Evolutionary conservation across 179 eudicot species (phyloP).

Genomic region (Camellia oleifera): DNA sequence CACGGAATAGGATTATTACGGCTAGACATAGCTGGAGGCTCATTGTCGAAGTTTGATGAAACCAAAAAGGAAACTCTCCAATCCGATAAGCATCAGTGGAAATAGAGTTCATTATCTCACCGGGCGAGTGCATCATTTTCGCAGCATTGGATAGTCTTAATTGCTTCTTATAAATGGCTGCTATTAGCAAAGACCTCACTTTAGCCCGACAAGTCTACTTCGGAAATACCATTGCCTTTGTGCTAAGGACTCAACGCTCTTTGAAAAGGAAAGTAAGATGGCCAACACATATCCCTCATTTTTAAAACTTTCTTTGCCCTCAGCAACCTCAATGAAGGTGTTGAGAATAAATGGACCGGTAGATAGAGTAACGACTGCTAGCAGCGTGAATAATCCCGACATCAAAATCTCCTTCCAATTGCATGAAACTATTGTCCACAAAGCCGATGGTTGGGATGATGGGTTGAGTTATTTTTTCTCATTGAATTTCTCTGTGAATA

Average conservation of each 20-base stretch:
- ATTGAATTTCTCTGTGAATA: conserved; percentile 25
- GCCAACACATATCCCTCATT: conserved; percentile 36
- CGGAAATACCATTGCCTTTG: conserved; percentile 51
- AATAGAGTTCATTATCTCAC: conserved; percentile 43
- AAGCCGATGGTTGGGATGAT: conserved; percentile 22
- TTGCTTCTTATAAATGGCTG: conserved; percentile 47
- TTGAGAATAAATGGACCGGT: conserved; percentile 20
- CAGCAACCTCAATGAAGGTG: conserved; percentile 41
- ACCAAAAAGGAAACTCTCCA: conserved; percentile 50
- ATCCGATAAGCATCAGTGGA: conserved; percentile 40
- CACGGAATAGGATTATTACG: conserved; percentile 27
- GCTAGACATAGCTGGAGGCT: conserved; percentile 37
- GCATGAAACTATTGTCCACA: conserved; percentile 31
- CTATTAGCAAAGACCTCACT: conserved; percentile 38
- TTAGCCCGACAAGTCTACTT: conserved; percentile 41
- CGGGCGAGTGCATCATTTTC: conserved; percentile 37
- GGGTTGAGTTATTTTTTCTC: conserved; percentile 20
- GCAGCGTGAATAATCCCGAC: conserved; percentile 39
- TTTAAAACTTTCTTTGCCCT: conserved; percentile 32
- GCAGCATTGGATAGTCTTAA: conserved; percentile 42
- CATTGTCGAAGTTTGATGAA: conserved; percentile 52
- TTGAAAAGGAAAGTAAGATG: conserved; percentile 27
- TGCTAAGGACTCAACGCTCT: conserved; percentile 37
- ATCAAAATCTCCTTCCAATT: conserved; percentile 33
- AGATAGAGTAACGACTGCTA: conserved; percentile 24